Evolutionary conservation across 257 asterid genomes (phyloP), one percentile per base, ranked within the genome.

Genomic region (Petunia axillaris): DNA sequence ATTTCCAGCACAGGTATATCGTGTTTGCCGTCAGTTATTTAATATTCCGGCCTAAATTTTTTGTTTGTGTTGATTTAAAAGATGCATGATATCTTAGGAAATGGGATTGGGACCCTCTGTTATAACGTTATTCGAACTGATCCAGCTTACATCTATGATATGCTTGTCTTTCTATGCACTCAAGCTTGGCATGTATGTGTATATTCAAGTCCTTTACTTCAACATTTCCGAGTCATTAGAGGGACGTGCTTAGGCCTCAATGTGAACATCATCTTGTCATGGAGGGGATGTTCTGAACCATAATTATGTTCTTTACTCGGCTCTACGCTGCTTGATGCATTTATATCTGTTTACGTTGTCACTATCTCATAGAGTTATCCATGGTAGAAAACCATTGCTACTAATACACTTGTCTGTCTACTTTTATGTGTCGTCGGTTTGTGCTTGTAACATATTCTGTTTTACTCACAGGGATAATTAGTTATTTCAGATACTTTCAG

Each of bases 1-100:
- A 83, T 93, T 84, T 88, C 98, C 97, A 79, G 93, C 96, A 48
- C 98, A 93, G 94, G 98, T 93, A 88, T 53, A 55, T 76, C 50
- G 11, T 65, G 15, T 54, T 9, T 75, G 63, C 60, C 44, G 68
- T 54, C 46, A 25, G 60, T 62, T 7, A 5, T 57, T 48, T 59
- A 39, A 1, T 63, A 25, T 3, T 41, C 55, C 35, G 43, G 4
- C 59, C 13, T 4, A 64, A 64, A 62, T 48, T 63, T 44, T 16
- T 53, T 77, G 64, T 54, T 15, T 7, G 37, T 16, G 52, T 38
- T n/a, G 53, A 7, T 25, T 67, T 63, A 62, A 77, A n/a, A 36
- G 11, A 37, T 53, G 9, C n/a, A 1, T 54, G 77, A 50, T 7
- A 43, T 50, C 37, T 79, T 36, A 37, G 38, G 76, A 50, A 6